phyloP scores from a whole-genome alignment of 805 yeast species.

The Zygotorulaspora danielsina region DNA sequence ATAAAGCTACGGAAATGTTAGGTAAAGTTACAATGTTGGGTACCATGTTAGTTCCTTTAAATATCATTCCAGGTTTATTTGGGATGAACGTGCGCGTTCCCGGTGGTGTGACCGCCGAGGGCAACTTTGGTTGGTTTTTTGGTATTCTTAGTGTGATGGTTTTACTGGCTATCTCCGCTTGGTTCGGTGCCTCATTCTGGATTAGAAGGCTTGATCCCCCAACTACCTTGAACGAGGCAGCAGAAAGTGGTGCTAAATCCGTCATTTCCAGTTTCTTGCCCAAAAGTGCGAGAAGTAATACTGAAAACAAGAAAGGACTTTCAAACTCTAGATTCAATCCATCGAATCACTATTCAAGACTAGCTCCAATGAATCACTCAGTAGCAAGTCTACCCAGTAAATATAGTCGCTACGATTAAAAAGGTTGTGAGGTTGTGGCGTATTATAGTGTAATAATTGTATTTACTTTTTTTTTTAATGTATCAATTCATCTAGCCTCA shows the following conservation, averaged over 20 bases:
- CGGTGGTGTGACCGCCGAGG: conserved; percentile 42
- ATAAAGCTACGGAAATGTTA: conserved; percentile 78
- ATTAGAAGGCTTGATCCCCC: conserved; percentile 36
- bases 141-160: conserved; percentile 57
- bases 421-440: neutral
- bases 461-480: conserved; percentile 5
- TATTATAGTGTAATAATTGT: conserved; percentile 1
- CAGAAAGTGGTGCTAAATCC: conserved; percentile 36
- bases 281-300: conserved; percentile 4
- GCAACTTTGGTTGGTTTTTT: conserved; percentile 59
- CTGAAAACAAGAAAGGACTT: conserved; percentile 5
- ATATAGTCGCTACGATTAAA: conserved; percentile 15
- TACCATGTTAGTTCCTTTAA: conserved; percentile 85
- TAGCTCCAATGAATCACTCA: conserved; percentile 14
- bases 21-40: conserved; percentile 88
- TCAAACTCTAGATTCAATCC: conserved; percentile 7
- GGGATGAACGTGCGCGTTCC: conserved; percentile 95
- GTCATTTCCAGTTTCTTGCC: conserved; percentile 29
- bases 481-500: conserved; percentile 1
- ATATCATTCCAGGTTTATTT: conserved; percentile 83
- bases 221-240: conserved; percentile 33
- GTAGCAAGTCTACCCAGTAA: conserved; percentile 17
- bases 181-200: conserved; percentile 42
- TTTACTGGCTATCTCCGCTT: conserved; percentile 38
- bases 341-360: conserved; percentile 1